Evolutionary conservation across 2,329 filamentous ascomycete genomes (phyloP).

Genomic region (Camillea tinctor): DNA sequence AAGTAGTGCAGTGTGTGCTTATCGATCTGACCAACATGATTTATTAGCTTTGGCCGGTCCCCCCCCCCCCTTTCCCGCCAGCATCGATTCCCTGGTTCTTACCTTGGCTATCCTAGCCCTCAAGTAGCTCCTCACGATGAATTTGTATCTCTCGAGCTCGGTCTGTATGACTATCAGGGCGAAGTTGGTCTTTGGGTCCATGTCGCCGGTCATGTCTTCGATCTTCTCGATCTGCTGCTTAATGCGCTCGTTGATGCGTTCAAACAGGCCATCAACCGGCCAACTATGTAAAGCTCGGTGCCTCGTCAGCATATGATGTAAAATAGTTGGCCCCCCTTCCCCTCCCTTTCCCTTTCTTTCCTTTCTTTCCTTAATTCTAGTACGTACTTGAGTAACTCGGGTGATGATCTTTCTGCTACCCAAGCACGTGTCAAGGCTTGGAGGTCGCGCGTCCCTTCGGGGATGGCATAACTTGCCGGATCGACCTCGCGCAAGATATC

Average conservation of each 20-base stretch:
- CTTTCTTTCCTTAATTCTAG: neutral
- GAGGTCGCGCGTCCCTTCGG: conserved; percentile 68
- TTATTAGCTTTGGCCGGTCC: conserved; percentile 3
- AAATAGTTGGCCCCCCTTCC: too few species aligned
- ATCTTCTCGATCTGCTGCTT: conserved; percentile 68
- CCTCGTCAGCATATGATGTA: conserved; percentile 8
- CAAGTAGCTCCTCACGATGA: conserved; percentile 78
- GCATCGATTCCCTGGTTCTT: conserved; percentile 12
- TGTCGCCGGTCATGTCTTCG: conserved; percentile 75
- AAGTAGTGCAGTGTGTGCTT: conserved; percentile 73
- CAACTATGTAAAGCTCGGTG: conserved; percentile 44
- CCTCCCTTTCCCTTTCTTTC: too few species aligned
- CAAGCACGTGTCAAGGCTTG: conserved; percentile 88
- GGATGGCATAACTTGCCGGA: conserved; percentile 52
- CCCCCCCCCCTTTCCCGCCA: neutral
- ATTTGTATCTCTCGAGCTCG: conserved; percentile 92
- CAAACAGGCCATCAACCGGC: conserved; percentile 72
- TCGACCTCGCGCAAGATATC: conserved; percentile 77
- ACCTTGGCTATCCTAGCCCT: conserved; percentile 87
- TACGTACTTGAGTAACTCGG: conserved; percentile 78
- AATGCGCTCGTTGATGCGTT: conserved; percentile 73
- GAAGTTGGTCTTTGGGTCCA: conserved; percentile 91
- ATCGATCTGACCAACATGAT: conserved; percentile 59
- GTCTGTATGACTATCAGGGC: conserved; percentile 93
- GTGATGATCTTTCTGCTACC: conserved; percentile 87